These are phyloP conservation scores for Saraca asoca DNA, from an alignment of 331 rosid species.

Conservation along the genomic window DNA sequence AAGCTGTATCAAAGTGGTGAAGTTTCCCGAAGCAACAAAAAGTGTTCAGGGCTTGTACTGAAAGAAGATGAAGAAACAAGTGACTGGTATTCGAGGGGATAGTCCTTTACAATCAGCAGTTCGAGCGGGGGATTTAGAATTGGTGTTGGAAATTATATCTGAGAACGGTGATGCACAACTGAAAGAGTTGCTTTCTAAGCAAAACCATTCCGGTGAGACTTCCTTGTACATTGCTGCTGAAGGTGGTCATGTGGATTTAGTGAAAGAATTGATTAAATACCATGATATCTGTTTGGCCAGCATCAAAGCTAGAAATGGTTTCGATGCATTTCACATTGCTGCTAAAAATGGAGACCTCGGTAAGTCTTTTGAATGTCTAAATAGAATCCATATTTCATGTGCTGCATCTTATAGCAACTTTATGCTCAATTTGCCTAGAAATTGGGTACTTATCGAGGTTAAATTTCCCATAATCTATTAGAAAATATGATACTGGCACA, in stretches of 20 bases:
- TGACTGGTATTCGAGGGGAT: slow-evolving; percentile 59
- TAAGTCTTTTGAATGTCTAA: slow-evolving; percentile 37
- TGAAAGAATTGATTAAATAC: slow-evolving; percentile 55
- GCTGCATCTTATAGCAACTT: slow-evolving; percentile 6
- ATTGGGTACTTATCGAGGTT: no score
- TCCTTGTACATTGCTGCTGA: slow-evolving; percentile 68
- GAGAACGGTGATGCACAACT: slow-evolving; percentile 48
- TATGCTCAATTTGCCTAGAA: neutral
- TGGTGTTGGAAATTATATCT: slow-evolving; percentile 51
- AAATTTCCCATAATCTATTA: no score
- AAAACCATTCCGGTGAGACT: slow-evolving; percentile 65
- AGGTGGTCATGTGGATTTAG: slow-evolving; percentile 53
- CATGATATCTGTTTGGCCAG: slow-evolving; percentile 56
- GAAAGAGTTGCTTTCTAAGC: slow-evolving; percentile 56
- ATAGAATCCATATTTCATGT: neutral
- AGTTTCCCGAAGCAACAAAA: neutral
- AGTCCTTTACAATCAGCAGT: slow-evolving; percentile 58
- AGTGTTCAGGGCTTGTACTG: no score
- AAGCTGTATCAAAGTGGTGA: slow-evolving; percentile 36
- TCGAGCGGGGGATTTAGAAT: slow-evolving; percentile 60
- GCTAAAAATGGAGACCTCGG: slow-evolving; percentile 77
- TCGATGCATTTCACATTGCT: slow-evolving; percentile 77
- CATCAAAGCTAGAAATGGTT: slow-evolving; percentile 67
- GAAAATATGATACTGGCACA: no score
- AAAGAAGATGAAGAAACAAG: slow-evolving; percentile 62